Percentiles rank a stretch among this genome's conserved stretches.
Evolutionary conservation across 495 filamentous ascomycete genomes (phyloP).

Genomic region (Talaromyces borbonicus): DNA sequence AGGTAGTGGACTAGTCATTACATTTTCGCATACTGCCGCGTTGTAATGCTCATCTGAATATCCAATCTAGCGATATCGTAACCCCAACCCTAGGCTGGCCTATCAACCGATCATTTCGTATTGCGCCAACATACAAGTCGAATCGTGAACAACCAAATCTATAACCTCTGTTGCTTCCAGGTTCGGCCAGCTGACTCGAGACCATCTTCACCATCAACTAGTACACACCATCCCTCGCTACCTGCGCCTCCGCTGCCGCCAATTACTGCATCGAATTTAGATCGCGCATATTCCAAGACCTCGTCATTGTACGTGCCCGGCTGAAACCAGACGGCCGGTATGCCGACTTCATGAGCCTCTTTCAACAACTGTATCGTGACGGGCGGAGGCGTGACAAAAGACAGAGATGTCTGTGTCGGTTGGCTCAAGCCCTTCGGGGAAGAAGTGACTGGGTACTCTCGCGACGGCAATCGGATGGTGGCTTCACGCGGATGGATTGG

Average conservation of each 20-base stretch:
- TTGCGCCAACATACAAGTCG: too few species aligned
- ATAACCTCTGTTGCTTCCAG: constrained; percentile 35
- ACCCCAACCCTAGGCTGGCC: too few species aligned
- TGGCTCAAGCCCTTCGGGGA: constrained; percentile 52
- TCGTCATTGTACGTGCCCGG: constrained; percentile 76
- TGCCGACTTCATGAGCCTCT: constrained; percentile 70
- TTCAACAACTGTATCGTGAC: constrained; percentile 59
- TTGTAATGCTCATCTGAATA: too few species aligned
- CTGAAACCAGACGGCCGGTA: constrained; percentile 83
- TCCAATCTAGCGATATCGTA: too few species aligned
- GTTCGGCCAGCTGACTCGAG: constrained; percentile 49
- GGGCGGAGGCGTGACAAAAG: constrained; percentile 79
- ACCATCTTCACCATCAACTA: constrained; percentile 77
- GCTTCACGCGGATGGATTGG: constrained; percentile 70
- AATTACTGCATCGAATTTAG: constrained; percentile 58
- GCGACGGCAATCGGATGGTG: constrained; percentile 45
- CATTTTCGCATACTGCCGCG: too few species aligned
- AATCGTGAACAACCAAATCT: too few species aligned
- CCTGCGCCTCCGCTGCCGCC: constrained; percentile 57
- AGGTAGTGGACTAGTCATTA: too few species aligned
- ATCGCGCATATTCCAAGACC: constrained; percentile 56
- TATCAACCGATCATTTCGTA: too few species aligned
- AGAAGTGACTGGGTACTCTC: constrained; percentile 51
- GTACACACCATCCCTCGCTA: constrained; percentile 79
- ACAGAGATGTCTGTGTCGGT: constrained; percentile 61